Base-by-base conservation (phyloP, 1,284 basidiomycete genomes). In the Sphaerobolus stellatus region DNA sequence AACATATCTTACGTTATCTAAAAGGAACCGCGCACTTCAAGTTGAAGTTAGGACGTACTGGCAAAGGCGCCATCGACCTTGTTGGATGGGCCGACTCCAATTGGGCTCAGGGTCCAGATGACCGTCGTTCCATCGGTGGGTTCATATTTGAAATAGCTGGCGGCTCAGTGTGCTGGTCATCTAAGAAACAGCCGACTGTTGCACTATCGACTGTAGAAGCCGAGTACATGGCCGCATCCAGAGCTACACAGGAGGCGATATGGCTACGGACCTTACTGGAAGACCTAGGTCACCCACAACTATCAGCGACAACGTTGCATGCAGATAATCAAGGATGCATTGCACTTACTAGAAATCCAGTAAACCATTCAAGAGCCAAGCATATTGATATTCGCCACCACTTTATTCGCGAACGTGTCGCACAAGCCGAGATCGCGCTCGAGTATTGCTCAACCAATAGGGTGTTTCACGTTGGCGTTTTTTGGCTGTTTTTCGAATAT, bases 1-100 rank as follows among this genome's bases (percentile, higher is more conserved):
- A 73, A 54, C 67, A 64, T 27, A 46, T 75, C 2, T 56, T 74
- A 3, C 52, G 66, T 0, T 80, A 81, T 58, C 66, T 80, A 2
- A 68, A 70, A 18, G 70, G 72, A 3, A 76, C 77, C 0, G 45
- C 59, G 5, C 54, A 68, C 13, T 57, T 45, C 43, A 60, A 59
- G 43, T 53, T 69, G 3, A 57, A 49, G 27, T 68, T 65, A 41
- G 41, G 38, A 46, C 54, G 54, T 2, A 31, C 52, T 5, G 31
- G 27, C 16, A 38, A 36, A 2, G 33, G 50, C 3, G 11, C 13
- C 22, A 54, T 50, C 11, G n/a, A 22, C 4, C 62, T 79, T 0
- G n/a, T 64, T 9, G 75, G 71, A 0, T 80, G 67, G 58, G 66
- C 69, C 1, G 65, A 67, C 59, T 63, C 66, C 6, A 58, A 66